Evolutionary conservation across 1,284 basidiomycete genomes (phyloP).

Genomic region (Marasmius fiardii): DNA sequence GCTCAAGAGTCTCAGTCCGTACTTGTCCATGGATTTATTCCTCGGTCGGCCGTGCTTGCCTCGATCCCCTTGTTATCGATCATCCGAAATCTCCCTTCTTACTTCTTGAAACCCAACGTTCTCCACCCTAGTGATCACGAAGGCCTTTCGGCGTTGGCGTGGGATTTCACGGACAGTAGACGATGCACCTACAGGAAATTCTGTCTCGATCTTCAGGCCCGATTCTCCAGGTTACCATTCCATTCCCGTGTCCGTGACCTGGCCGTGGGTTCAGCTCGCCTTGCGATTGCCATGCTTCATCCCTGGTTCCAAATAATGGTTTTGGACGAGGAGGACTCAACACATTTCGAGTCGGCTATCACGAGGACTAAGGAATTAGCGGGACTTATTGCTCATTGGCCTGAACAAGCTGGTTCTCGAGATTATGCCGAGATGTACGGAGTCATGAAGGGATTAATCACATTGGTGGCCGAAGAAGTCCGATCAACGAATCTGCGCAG

Average conservation of each 20-base stretch:
- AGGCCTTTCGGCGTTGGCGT: slow-evolving; percentile 33
- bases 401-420: slow-evolving; percentile 58
- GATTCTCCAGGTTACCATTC: slow-evolving; percentile 50
- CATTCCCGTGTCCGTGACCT: slow-evolving; percentile 60
- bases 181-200: slow-evolving; percentile 59
- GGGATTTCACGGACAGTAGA: slow-evolving; percentile 58
- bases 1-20: slow-evolving; percentile 73
- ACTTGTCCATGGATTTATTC: slow-evolving; percentile 65
- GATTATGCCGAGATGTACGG: slow-evolving; percentile 58
- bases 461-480: slow-evolving; percentile 62
- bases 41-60: slow-evolving; percentile 58
- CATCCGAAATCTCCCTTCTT: slow-evolving; percentile 64
- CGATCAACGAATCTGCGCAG: slow-evolving; percentile 39
- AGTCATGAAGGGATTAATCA: slow-evolving; percentile 52
- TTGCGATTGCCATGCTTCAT: slow-evolving; percentile 61
- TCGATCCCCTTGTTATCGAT: slow-evolving; percentile 65
- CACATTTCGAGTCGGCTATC: slow-evolving; percentile 39
- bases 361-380: slow-evolving; percentile 50
- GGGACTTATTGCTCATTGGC: slow-evolving; percentile 63
- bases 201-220: slow-evolving; percentile 62
- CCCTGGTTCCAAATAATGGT: slow-evolving; percentile 61
- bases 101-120: slow-evolving; percentile 47
- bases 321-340: slow-evolving; percentile 33
- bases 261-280: slow-evolving; percentile 60
- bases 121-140: slow-evolving; percentile 11